These are phyloP conservation scores for Pythium dissimile DNA, from an alignment of 352 stramenopile species.

Conservation along the genomic window DNA sequence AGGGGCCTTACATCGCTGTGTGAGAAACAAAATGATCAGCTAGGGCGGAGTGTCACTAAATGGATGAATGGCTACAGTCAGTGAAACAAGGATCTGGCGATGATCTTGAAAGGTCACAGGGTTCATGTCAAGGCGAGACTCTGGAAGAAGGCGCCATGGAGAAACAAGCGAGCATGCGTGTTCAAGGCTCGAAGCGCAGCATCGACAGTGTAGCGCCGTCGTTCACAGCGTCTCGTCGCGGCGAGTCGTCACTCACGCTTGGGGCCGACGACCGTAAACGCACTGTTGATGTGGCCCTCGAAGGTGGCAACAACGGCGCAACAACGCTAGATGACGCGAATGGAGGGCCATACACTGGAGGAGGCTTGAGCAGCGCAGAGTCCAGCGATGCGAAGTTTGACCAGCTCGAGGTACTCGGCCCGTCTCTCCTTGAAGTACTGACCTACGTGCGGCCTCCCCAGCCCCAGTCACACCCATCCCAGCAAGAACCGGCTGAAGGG, in stretches of 20 bases:
- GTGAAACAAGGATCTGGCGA: not conserved
- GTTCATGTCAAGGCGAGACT: not conserved
- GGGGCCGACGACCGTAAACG: slow-evolving; percentile 4
- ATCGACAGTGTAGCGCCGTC: not conserved
- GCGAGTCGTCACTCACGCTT: not conserved
- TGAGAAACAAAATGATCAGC: not conserved
- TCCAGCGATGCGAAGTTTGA: slow-evolving; percentile 26
- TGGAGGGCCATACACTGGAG: not conserved
- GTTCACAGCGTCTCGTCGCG: slow-evolving; percentile 2
- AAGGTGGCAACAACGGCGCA: not conserved
- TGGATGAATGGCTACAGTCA: too few relatives aligned
- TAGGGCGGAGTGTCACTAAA: not conserved
- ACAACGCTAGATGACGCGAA: not conserved
- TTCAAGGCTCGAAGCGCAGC: slow-evolving; percentile 8
- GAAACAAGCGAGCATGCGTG: slow-evolving; percentile 9
- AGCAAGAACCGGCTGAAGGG: slow-evolving; percentile 26
- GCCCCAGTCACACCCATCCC: slow-evolving; percentile 20
- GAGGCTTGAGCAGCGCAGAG: not conserved
- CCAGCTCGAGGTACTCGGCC: slow-evolving; percentile 37
- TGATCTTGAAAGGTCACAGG: slow-evolving; percentile 9
- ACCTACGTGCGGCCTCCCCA: slow-evolving; percentile 37
- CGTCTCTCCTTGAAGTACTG: slow-evolving; percentile 49
- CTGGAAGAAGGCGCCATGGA: slow-evolving; percentile 3
- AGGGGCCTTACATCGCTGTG: slow-evolving; percentile 15
- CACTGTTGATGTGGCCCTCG: not conserved